These are phyloP conservation scores for Coelastrella sp. DNA, from an alignment of 139 green algal genomes.

Conservation along the genomic window DNA sequence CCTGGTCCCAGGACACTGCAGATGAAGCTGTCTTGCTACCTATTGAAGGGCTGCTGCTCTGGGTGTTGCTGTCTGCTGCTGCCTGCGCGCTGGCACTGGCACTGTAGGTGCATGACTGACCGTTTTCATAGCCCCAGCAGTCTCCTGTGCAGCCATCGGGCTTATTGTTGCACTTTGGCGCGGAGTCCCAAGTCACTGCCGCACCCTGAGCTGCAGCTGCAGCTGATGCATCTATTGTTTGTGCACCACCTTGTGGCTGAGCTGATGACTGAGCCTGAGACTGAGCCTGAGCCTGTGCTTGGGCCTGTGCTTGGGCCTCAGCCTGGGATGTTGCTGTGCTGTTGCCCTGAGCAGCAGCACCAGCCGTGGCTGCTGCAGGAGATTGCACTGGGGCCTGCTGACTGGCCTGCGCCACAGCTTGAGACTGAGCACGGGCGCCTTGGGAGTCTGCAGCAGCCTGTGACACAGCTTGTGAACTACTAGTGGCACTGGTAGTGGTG, in stretches of 20 bases:
- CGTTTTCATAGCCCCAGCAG: neutral
- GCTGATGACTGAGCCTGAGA: neutral
- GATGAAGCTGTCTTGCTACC: neutral
- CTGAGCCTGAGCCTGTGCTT: neutral
- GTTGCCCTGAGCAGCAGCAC: neutral
- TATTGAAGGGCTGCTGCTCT: neutral
- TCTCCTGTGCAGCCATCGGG: neutral
- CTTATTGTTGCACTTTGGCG: neutral
- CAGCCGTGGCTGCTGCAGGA: neutral
- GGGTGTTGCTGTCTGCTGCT: neutral
- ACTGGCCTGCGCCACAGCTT: neutral
- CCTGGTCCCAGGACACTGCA: neutral
- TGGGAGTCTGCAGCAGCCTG: neutral
- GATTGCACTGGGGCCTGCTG: neutral
- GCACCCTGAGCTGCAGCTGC: neutral
- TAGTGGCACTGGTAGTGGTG: no score
- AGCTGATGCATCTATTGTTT: neutral
- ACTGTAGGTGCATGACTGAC: neutral
- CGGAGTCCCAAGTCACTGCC: neutral
- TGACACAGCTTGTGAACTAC: neutral
- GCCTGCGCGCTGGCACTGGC: neutral
- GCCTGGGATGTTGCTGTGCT: neutral
- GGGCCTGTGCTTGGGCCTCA: neutral
- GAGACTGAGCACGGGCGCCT: neutral
- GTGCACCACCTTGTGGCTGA: neutral